A percentile compares a stretch with the other conserved stretches of the same genome.
These are phyloP conservation scores for Phialophora macrospora DNA, from an alignment of 2,329 filamentous ascomycete species.

Conservation along the genomic window DNA sequence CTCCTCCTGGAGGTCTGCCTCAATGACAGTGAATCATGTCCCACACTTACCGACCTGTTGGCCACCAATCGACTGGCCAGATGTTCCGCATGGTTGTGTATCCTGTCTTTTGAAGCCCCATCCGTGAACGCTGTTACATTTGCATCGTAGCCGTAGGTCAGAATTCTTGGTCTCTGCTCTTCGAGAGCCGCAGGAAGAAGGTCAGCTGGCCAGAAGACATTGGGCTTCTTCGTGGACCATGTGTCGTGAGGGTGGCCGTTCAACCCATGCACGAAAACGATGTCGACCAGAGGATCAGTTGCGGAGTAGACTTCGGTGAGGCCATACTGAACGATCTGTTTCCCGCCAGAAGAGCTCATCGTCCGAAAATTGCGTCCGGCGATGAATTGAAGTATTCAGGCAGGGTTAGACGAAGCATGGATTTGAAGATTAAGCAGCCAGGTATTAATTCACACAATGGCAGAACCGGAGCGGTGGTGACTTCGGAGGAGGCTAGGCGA, in stretches of 20 bases:
- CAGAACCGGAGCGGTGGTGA: background rate
- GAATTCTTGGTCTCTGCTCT: conserved; percentile 63
- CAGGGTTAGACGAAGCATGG: background rate
- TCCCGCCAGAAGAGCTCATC: conserved; percentile 24
- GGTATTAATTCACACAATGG: background rate
- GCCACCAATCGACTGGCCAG: conserved; percentile 66
- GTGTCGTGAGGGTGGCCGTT: conserved; percentile 68
- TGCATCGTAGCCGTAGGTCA: conserved; percentile 77
- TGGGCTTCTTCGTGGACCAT: conserved; percentile 62
- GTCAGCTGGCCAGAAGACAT: conserved; percentile 71
- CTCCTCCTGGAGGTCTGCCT: background rate
- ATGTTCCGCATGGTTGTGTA: conserved; percentile 73
- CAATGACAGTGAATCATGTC: background rate
- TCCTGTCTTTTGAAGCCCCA: conserved; percentile 66
- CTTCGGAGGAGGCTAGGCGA: background rate
- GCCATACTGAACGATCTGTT: conserved; percentile 47
- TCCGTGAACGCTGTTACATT: conserved; percentile 60
- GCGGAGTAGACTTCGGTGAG: conserved; percentile 50
- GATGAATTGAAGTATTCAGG: background rate
- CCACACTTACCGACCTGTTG: conserved; percentile 58
- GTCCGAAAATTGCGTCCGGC: background rate
- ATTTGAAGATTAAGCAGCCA: background rate
- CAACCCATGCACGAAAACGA: conserved; percentile 72
- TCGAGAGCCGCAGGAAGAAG: conserved; percentile 67
- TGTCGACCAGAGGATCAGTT: conserved; percentile 51